Conservation (phyloP, 768 basidiomycete species). For the Dictyophora rubrovolvata region DNA sequence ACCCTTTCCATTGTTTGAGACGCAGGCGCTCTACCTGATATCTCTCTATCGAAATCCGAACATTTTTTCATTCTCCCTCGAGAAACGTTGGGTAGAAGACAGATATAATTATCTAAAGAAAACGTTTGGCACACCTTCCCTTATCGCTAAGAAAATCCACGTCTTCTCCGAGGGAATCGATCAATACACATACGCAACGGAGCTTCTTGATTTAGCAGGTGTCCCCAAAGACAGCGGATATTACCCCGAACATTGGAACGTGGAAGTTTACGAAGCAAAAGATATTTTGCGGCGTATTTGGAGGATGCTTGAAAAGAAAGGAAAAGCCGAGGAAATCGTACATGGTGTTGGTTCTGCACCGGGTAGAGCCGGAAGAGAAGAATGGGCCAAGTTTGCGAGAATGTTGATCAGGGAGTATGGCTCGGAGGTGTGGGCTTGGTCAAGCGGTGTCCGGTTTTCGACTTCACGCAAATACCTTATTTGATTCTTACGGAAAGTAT, state of each 20-base stretch:
- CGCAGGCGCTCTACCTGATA: slow-evolving; percentile 58
- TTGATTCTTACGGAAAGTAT: too few relatives aligned
- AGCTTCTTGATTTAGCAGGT: slow-evolving; percentile 39
- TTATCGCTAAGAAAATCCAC: slow-evolving; percentile 49
- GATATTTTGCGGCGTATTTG: slow-evolving; percentile 42
- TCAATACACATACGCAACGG: slow-evolving; percentile 62
- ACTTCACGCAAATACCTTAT: too few relatives aligned
- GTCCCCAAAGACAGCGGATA: slow-evolving; percentile 21
- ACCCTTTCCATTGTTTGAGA: slow-evolving; percentile 72
- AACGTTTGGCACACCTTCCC: slow-evolving; percentile 22
- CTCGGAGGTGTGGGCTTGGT: not conserved
- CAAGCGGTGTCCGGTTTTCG: too few relatives aligned
- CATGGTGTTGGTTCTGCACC: slow-evolving; percentile 40
- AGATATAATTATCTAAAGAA: slow-evolving; percentile 35
- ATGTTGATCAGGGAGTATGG: slow-evolving; percentile 14
- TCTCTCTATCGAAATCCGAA: slow-evolving; percentile 43
- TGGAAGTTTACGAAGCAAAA: slow-evolving; percentile 42
- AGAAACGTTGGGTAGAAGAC: slow-evolving; percentile 37
- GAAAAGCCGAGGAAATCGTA: slow-evolving; percentile 52
- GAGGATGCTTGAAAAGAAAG: slow-evolving; percentile 44
- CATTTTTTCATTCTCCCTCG: slow-evolving; percentile 37
- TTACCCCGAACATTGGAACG: slow-evolving; percentile 45
- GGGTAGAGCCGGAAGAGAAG: slow-evolving; percentile 32
- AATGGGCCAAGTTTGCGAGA: slow-evolving; percentile 50
- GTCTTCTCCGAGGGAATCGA: slow-evolving; percentile 32